A percentile compares a stretch with the other conserved stretches of the same genome.
These are phyloP conservation scores for Penicillium fuscoglaucum DNA, from an alignment of 2,329 filamentous ascomycete species.

Conservation along the genomic window DNA sequence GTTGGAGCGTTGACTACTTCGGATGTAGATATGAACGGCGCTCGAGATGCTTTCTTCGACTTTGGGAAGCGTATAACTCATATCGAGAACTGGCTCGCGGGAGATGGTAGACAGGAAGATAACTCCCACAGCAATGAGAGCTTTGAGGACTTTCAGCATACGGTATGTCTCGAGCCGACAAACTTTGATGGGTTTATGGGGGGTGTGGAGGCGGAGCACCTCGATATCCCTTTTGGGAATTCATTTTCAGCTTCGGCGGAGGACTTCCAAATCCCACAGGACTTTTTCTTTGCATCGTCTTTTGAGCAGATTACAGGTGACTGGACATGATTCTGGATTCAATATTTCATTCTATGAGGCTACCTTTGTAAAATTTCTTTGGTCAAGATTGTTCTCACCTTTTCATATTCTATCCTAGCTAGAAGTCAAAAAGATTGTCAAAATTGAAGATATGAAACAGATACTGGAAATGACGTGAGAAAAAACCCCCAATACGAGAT, in stretches of 20 bases:
- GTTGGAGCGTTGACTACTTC: background rate
- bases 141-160: background rate
- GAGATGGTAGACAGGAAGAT: background rate
- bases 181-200: background rate
- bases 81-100: background rate
- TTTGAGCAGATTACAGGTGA: background rate
- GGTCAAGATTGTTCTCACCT: background rate
- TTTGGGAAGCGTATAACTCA: background rate
- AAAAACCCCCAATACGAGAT: background rate
- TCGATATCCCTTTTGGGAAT: background rate
- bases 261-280: background rate
- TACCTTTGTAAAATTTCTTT: background rate
- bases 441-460: background rate
- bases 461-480: background rate
- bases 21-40: background rate
- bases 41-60: background rate
- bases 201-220: background rate
- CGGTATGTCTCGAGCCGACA: background rate
- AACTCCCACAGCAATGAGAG: background rate
- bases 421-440: background rate
- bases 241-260: background rate
- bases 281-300: background rate
- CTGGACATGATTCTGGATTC: background rate
- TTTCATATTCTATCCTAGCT: background rate
- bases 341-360: too few species aligned